Conservation (phyloP, 2,329 filamentous ascomycete genomes). For the Coniochaeta ligniaria region DNA sequence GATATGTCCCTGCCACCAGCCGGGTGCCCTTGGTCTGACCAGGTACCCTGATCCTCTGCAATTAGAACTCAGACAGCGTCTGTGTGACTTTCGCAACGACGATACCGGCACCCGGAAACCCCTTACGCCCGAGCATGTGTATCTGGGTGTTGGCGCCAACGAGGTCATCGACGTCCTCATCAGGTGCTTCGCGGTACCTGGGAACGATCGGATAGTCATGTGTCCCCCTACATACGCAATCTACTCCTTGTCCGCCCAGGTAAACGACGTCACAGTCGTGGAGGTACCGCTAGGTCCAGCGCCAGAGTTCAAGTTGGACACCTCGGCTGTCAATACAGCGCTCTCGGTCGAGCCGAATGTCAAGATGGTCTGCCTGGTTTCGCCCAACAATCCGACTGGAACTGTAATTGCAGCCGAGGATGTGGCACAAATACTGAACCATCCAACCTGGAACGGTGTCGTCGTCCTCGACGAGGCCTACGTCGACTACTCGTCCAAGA, state of each 20-base stretch:
- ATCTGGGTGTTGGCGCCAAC: conserved; percentile 92
- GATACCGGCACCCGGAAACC: conserved; percentile 67
- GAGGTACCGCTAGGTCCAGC: conserved; percentile 71
- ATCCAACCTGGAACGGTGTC: conserved; percentile 91
- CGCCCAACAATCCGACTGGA: no score
- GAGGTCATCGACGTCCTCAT: conserved; percentile 94
- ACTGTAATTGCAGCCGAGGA: no score
- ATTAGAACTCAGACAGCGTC: conserved; percentile 71
- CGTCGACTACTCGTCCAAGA: conserved; percentile 77
- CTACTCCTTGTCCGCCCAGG: no score
- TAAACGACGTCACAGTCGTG: conserved; percentile 51
- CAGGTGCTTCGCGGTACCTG: conserved; percentile 86
- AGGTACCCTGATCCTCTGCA: conserved; percentile 98
- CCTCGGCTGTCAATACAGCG: conserved; percentile 57
- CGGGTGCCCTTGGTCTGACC: conserved; percentile 74
- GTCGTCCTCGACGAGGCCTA: conserved; percentile 95
- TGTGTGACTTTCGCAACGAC: conserved; percentile 83
- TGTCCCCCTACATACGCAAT: conserved; percentile 34
- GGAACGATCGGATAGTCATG: conserved; percentile 81
- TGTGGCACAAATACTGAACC: conserved; percentile 44
- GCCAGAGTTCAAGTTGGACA: conserved; percentile 67
- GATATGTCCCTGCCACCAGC: conserved; percentile 38
- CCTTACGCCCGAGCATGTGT: conserved; percentile 75
- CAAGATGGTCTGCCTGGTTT: conserved; percentile 35
- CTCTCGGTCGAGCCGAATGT: conserved; percentile 38